Evolutionary conservation across 371 early-diverging fungal genomes (phyloP), one percentile per base, ranked within the genome.

Genomic region (Blastocladiella emersonii): DNA sequence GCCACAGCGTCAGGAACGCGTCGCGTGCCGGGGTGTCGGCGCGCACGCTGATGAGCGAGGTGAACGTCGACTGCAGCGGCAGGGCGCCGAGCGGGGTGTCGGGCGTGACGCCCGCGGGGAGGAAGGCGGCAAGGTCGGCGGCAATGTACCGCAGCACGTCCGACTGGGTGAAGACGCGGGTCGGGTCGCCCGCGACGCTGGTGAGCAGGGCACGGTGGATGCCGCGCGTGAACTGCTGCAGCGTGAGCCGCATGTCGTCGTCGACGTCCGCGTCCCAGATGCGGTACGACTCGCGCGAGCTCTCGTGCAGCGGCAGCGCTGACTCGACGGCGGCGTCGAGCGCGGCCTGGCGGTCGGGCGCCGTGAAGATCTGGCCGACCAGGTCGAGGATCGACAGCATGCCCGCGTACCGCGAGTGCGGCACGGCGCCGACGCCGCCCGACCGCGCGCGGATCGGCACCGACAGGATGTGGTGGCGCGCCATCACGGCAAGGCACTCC

Each of bases 271-370:
- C 65, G 62, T 76, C 73, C 61, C 74, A 72, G 32, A 82, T 67
- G 6, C 82, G 67, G 65, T 83, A 83, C 57, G 79, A 78, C 66
- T 83, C 83, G 64, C 75, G 74, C 34, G 79, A 78, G 6, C 62
- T 67, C 61, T 83, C 83, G n/a, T n/a, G n/a, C 12, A 83, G 68
- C 3, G 79, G 76, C 68, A 83, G 71, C 0, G 80, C 81, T n/a
- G 66, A 65, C 64, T 83, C 83, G 48, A 83, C 72, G 5, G 75
- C 71, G 45, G 77, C 75, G 15, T 70, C 53, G 34, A 79, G 57
- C 37, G 64, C 72, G 6, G 36, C 61, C 30, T 60, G 41, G n/a
- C 61, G 41, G 27, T 34, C 45, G 34, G 41, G 44, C 41, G 41
- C 41, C 3, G 19, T 21, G 0, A 41, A 13, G 0, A 41, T 21